Conservation (phyloP, 2,329 filamentous ascomycete genomes). For the Diaporthe amygdali region DNA sequence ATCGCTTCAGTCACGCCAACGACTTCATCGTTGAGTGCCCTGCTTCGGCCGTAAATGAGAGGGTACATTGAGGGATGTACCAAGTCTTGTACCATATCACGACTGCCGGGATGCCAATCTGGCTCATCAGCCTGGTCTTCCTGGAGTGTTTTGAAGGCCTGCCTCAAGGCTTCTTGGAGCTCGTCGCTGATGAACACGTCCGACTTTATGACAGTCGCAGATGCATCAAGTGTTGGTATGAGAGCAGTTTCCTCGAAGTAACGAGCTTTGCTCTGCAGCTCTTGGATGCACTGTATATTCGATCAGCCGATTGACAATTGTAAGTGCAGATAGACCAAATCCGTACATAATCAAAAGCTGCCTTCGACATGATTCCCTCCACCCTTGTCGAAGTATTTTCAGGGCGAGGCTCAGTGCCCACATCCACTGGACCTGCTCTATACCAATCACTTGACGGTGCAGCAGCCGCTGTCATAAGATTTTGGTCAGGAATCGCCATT, state of each 20-base stretch:
- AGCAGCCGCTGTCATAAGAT: slow-evolving; percentile 8
- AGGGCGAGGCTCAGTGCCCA: not conserved
- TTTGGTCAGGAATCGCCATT: slow-evolving; percentile 30
- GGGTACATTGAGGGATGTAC: slow-evolving; percentile 61
- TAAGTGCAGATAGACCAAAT: not conserved
- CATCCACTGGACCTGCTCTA: not conserved
- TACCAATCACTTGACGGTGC: not conserved
- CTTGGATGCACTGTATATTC: slow-evolving; percentile 17
- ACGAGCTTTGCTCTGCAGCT: slow-evolving; percentile 25
- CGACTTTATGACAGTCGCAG: slow-evolving; percentile 18
- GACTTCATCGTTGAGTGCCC: slow-evolving; percentile 28
- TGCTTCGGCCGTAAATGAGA: slow-evolving; percentile 48
- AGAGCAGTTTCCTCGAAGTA: slow-evolving; percentile 16
- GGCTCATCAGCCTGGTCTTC: slow-evolving; percentile 41
- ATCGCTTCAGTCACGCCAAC: slow-evolving; percentile 1
- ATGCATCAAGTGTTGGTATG: slow-evolving; percentile 20
- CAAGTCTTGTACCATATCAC: slow-evolving; percentile 55
- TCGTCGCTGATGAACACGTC: slow-evolving; percentile 5
- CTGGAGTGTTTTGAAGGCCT: slow-evolving; percentile 39
- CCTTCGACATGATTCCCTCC: slow-evolving; percentile 37
- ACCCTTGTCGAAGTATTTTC: not conserved
- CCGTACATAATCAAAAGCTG: slow-evolving; percentile 20
- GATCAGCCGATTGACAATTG: not conserved
- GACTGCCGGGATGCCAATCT: slow-evolving; percentile 58
- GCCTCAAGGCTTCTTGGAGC: slow-evolving; percentile 17